A percentile compares a stretch with the other conserved stretches of the same genome.
Evolutionary conservation across 441 rosid genomes (phyloP).

Genomic region (Adansonia grandidieri): DNA sequence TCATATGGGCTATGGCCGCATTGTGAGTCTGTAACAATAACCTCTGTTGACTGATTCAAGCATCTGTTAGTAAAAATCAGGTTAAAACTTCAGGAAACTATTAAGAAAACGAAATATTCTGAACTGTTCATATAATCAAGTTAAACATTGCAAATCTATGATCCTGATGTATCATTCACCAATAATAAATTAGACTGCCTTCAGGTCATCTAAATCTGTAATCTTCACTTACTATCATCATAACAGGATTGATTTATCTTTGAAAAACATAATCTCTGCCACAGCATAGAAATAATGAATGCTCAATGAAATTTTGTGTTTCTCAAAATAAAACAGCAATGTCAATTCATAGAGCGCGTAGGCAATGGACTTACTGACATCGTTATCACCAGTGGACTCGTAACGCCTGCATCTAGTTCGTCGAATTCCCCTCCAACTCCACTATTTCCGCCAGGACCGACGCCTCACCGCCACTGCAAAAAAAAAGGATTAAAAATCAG

Average conservation of each 20-base stretch:
- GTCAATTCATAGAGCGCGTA: slow-evolving; percentile 76
- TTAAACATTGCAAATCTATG: background rate
- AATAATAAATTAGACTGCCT: background rate
- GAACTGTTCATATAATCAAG: background rate
- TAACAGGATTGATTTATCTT: slow-evolving; percentile 44
- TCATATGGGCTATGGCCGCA: background rate
- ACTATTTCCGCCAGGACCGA: slow-evolving; percentile 88
- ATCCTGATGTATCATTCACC: background rate
- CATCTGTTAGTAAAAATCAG: background rate
- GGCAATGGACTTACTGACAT: slow-evolving; percentile 69
- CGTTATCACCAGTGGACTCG: slow-evolving; percentile 78
- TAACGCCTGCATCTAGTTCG: slow-evolving; percentile 67
- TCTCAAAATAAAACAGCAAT: slow-evolving; percentile 17
- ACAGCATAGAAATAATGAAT: slow-evolving; percentile 46
- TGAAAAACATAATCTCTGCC: slow-evolving; percentile 95
- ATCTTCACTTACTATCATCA: background rate
- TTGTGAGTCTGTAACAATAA: background rate
- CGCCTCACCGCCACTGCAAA: slow-evolving; percentile 86
- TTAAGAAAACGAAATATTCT: background rate
- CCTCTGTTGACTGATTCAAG: background rate
- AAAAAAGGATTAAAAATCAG: background rate
- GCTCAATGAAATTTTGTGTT: too few species aligned
- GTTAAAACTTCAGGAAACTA: background rate
- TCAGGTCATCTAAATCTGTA: slow-evolving; percentile 11
- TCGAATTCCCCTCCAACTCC: slow-evolving; percentile 89